Evolutionary conservation across 1,284 basidiomycete genomes (phyloP).

Genomic region (Gymnopus androsaceus): DNA sequence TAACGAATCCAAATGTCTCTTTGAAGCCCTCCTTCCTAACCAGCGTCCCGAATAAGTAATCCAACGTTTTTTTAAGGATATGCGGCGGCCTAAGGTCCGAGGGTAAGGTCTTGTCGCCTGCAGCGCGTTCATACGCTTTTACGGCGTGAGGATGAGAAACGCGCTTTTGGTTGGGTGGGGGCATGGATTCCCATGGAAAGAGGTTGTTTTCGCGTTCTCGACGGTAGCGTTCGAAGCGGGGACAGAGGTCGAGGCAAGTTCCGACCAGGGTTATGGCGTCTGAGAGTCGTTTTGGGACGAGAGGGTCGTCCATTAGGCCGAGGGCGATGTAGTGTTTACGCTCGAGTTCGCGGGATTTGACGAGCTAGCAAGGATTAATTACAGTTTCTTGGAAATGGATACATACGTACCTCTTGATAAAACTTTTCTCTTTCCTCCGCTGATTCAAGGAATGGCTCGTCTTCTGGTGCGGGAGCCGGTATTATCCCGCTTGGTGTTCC

Average conservation of each 20-base stretch:
- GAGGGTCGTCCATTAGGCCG: slow-evolving; percentile 87
- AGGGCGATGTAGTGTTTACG: slow-evolving; percentile 78
- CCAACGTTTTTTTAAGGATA: slow-evolving; percentile 85
- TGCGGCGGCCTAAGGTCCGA: slow-evolving; percentile 90
- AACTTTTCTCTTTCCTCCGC: slow-evolving; percentile 63
- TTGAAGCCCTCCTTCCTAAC: slow-evolving; percentile 70
- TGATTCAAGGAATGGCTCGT: slow-evolving; percentile 50
- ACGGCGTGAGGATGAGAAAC: slow-evolving; percentile 89
- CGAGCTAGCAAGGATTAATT: slow-evolving; percentile 44
- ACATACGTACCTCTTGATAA: slow-evolving; percentile 62
- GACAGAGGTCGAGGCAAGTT: slow-evolving; percentile 93
- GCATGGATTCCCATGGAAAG: slow-evolving; percentile 83
- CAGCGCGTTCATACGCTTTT: slow-evolving; percentile 93
- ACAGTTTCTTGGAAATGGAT: slow-evolving; percentile 21
- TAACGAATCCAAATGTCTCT: slow-evolving; percentile 81
- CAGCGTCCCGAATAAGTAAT: slow-evolving; percentile 90
- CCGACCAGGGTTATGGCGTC: slow-evolving; percentile 90
- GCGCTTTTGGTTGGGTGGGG: slow-evolving; percentile 41
- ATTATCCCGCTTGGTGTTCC: too few species aligned
- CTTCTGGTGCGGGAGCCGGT: slow-evolving; percentile 20
- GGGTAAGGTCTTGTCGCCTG: slow-evolving; percentile 89
- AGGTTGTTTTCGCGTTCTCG: slow-evolving; percentile 90
- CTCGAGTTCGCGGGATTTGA: slow-evolving; percentile 75
- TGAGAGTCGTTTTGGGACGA: slow-evolving; percentile 75
- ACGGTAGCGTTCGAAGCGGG: slow-evolving; percentile 89